These are phyloP conservation scores for Hypoxylon sp. DNA, from an alignment of 2,329 filamentous ascomycete species.

Conservation along the genomic window DNA sequence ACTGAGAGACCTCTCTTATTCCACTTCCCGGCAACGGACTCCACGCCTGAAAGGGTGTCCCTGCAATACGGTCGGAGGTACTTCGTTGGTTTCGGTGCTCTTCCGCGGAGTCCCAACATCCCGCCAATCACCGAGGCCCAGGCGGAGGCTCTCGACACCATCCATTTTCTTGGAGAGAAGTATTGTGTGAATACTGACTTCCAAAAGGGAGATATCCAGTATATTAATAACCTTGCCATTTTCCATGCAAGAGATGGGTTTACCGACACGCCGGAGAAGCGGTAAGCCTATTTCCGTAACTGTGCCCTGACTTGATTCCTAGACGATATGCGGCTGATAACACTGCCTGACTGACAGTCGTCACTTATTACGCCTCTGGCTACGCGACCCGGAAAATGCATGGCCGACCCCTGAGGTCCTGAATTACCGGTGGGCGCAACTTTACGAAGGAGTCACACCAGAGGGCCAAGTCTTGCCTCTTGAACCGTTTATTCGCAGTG, in stretches of 20 bases:
- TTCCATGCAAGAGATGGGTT: conserved; percentile 70
- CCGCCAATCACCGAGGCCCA: conserved; percentile 70
- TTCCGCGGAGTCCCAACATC: conserved; percentile 67
- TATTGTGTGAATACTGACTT: conserved; percentile 64
- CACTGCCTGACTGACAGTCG: conserved; percentile 58
- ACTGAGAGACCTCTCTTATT: conserved; percentile 68
- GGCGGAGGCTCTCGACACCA: conserved; percentile 66
- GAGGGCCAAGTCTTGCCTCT: conserved; percentile 70
- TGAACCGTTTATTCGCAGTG: conserved; percentile 65
- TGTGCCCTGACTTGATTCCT: conserved; percentile 31
- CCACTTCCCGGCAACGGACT: conserved; percentile 64
- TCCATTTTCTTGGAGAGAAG: conserved; percentile 66
- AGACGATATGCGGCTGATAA: conserved; percentile 44
- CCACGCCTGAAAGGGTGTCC: conserved; percentile 66
- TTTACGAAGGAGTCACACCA: conserved; percentile 67
- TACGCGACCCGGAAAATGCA: conserved; percentile 64
- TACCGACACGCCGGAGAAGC: conserved; percentile 60
- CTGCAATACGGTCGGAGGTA: conserved; percentile 73
- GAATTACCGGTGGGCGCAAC: conserved; percentile 64
- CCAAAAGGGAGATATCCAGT: conserved; percentile 68
- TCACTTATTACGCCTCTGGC: conserved; percentile 66
- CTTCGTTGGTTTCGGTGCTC: conserved; percentile 70
- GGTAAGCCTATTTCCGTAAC: conserved; percentile 60
- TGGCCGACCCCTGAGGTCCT: conserved; percentile 64
- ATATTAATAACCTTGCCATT: conserved; percentile 68